These are phyloP conservation scores for Alternaria novae-zelandiae DNA, from an alignment of 2,329 filamentous ascomycete genomes.

Conservation along the genomic window DNA sequence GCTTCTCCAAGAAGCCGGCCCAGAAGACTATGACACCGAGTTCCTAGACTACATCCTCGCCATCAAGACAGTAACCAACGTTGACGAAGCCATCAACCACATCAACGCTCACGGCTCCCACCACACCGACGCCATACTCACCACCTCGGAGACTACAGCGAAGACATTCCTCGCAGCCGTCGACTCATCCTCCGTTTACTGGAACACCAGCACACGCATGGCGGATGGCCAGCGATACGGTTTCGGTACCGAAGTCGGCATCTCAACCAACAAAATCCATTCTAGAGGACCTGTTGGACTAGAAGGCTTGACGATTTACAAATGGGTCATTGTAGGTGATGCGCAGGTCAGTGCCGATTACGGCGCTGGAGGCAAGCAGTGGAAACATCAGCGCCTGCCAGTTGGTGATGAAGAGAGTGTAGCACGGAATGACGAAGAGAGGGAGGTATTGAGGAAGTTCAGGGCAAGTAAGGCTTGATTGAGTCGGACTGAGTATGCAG, in stretches of 20 bases:
- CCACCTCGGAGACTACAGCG: constrained; percentile 69
- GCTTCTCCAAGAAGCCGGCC: constrained; percentile 68
- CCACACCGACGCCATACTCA: constrained; percentile 93
- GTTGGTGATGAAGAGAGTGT: constrained; percentile 37
- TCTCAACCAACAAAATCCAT: constrained; percentile 99
- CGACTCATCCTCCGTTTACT: constrained; percentile 92
- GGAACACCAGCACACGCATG: constrained; percentile 94
- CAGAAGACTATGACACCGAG: constrained; percentile 83
- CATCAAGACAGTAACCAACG: constrained; percentile 72
- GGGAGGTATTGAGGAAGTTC: constrained; percentile 41
- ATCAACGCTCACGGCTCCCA: constrained; percentile 93
- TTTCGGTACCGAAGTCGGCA: constrained; percentile 97
- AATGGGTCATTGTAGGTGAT: constrained; percentile 85
- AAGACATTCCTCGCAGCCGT: constrained; percentile 84
- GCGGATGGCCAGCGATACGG: constrained; percentile 97
- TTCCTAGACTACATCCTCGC: constrained; percentile 86
- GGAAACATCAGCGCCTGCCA: constrained; percentile 62
- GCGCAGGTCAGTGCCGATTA: constrained; percentile 86
- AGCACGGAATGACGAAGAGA: constrained; percentile 42
- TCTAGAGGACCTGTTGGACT: constrained; percentile 90
- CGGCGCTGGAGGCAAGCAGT: constrained; percentile 60
- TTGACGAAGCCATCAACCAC: constrained; percentile 79
- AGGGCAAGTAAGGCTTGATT: constrained; percentile 25
- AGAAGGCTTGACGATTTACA: constrained; percentile 95
- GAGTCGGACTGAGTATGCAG: not conserved